Base-by-base conservation (phyloP, 306 rosid genomes). In the Casuarina equisetifolia region DNA sequence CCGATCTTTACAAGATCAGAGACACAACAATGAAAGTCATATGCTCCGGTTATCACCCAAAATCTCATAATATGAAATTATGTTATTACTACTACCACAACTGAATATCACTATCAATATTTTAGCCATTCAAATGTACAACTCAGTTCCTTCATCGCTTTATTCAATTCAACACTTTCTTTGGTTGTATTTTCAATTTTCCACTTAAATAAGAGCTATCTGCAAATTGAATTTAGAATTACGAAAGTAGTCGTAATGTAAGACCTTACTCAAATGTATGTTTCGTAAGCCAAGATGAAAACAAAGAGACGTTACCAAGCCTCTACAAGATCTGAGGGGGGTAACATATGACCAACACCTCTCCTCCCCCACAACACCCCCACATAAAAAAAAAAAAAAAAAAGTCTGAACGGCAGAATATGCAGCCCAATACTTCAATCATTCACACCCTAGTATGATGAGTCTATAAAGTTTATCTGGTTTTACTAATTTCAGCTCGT, bases 21-120 rank as follows among this genome's bases (percentile, higher is more conserved):
- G 32, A 36, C n/a, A 20, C 25, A 58, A 20, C 19, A 17, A 20
- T 19, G 20, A 58, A 58, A 58, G 6, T 20, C 64, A 9, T 49
- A 49, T 58, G 64, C 64, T n/a, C 20, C 39, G 32, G 25, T 58
- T 58, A 58, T 58, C 38, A 58, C 32, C 67, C 67, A 59, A 59
- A 32, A 59, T 59, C 39, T 35, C 67, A 59, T 59, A 54, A 54
- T 6, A 20, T 54, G 61, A 54, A 54, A 54, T 54, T 54, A 54
- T 20, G 16, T 54, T 54, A 20, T 6, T 6, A 54, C 32, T 20
- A 54, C 6, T 25, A 54, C 6, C 20, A 1, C 61, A 54, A 16
- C n/a, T n/a, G n/a, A n/a, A 44, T 54, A 17, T 54, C n/a, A 54
- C 19, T 6, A 54, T 54, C 61, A 44, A 9, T 16, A 54, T 59